Conservation (phyloP, 2,329 filamentous ascomycete species). For the Xylaria sp. region DNA sequence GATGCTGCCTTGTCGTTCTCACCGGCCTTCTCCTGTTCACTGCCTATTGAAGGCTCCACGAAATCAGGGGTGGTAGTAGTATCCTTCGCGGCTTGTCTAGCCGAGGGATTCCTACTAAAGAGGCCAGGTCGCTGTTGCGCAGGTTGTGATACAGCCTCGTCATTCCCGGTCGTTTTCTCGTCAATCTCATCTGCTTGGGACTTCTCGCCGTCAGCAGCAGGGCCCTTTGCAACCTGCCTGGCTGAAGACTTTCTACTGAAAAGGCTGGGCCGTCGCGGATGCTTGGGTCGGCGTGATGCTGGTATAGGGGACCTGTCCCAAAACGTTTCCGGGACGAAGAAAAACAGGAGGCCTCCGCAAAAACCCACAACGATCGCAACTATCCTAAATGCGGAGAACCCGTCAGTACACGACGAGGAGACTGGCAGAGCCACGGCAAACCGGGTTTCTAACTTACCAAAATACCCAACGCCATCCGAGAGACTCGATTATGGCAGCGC, state of each 20-base stretch:
- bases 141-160: conserved; percentile 8
- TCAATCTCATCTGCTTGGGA: conserved; percentile 4
- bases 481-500: conserved; percentile 78
- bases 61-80: neutral
- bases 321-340: conserved; percentile 94
- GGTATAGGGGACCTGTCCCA: conserved; percentile 80
- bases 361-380: conserved; percentile 79
- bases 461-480: conserved; percentile 90
- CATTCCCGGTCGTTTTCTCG: conserved; percentile 14
- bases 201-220: conserved; percentile 3
- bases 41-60: conserved; percentile 1
- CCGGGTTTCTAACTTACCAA: conserved; percentile 57
- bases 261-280: conserved; percentile 47
- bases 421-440: conserved; percentile 3
- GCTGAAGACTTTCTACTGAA: conserved; percentile 53
- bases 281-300: conserved; percentile 40
- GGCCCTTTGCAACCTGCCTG: conserved; percentile 25
- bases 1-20: conserved; percentile 14
- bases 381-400: conserved; percentile 56
- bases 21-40: conserved; percentile 7
- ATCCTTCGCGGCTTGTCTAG: conserved; percentile 28
- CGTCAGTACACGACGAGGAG: conserved; percentile 1
- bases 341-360: conserved; percentile 72
- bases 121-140: conserved; percentile 44
- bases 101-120: conserved; percentile 52